These are phyloP conservation scores for Ailanthus altissimus DNA, from an alignment of 345 rosid genomes.

Conservation along the genomic window DNA sequence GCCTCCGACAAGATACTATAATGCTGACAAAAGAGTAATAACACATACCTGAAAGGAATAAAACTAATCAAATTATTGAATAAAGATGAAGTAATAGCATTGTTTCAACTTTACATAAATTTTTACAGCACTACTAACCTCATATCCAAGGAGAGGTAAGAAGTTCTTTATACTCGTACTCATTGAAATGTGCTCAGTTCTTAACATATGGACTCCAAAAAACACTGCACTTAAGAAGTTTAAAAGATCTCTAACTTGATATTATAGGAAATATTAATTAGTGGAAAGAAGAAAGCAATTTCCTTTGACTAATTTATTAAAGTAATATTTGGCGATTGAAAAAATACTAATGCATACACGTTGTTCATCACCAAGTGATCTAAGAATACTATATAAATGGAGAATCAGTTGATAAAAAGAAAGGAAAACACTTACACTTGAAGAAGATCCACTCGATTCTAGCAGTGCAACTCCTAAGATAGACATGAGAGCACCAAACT, in stretches of 20 bases:
- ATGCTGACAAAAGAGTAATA: slow-evolving; percentile 44
- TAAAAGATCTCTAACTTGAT: slow-evolving; percentile 62
- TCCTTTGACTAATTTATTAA: neutral
- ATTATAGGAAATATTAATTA: neutral
- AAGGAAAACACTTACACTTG: slow-evolving; percentile 38
- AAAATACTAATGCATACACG: neutral
- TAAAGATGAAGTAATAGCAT: slow-evolving; percentile 4
- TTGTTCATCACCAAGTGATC: neutral
- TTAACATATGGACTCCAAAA: slow-evolving; percentile 67
- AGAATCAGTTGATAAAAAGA: slow-evolving; percentile 2
- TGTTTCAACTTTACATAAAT: neutral
- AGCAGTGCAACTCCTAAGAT: slow-evolving; percentile 58
- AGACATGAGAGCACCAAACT: slow-evolving; percentile 67
- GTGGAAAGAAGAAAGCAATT: neutral
- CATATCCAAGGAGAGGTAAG: slow-evolving; percentile 55
- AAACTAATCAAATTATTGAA: slow-evolving; percentile 18
- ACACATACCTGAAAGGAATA: slow-evolving; percentile 42
- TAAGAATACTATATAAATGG: neutral
- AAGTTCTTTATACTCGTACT: slow-evolving; percentile 46
- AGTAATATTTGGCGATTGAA: neutral
- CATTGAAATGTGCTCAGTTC: slow-evolving; percentile 61
- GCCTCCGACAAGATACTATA: slow-evolving; percentile 54
- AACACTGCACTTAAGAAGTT: slow-evolving; percentile 64
- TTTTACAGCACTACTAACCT: slow-evolving; percentile 35
- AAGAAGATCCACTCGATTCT: slow-evolving; percentile 67